Conservation (phyloP, 306 rosid genomes). For the Luffa acutangula region DNA sequence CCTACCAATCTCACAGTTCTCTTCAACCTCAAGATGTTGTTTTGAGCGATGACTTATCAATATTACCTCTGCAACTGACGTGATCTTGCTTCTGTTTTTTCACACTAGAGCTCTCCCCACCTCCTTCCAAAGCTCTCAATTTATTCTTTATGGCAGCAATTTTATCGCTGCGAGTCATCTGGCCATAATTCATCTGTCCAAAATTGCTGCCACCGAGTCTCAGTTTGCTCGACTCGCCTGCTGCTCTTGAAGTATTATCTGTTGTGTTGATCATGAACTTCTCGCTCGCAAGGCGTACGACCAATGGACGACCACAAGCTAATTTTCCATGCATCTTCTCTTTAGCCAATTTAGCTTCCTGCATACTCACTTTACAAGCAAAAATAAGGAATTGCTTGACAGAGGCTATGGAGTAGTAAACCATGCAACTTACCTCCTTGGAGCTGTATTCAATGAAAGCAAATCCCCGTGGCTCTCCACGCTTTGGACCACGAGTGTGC, state of each 20-base stretch:
- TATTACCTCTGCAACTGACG: neutral
- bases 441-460: constrained; percentile 77
- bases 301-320: constrained; percentile 82
- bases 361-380: constrained; percentile 90
- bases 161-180: constrained; percentile 56
- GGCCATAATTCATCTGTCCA: constrained; percentile 42
- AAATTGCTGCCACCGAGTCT: constrained; percentile 25
- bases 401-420: neutral
- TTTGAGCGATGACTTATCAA: neutral
- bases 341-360: constrained; percentile 94
- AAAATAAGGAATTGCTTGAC: constrained; percentile 55
- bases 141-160: constrained; percentile 96
- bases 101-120: constrained; percentile 37
- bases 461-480: constrained; percentile 83
- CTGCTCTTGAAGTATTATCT: constrained; percentile 26
- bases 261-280: constrained; percentile 32
- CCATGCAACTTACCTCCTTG: constrained; percentile 51
- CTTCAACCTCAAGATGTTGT: neutral
- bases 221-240: constrained; percentile 35
- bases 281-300: constrained; percentile 70
- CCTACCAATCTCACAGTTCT: neutral
- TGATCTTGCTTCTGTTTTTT: constrained; percentile 71
- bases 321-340: constrained; percentile 94
- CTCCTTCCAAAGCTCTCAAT: constrained; percentile 59
- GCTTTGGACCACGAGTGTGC: constrained; percentile 88